These are phyloP conservation scores for Camellia sinensis DNA, from an alignment of 148 eudicot species.

Conservation along the genomic window DNA sequence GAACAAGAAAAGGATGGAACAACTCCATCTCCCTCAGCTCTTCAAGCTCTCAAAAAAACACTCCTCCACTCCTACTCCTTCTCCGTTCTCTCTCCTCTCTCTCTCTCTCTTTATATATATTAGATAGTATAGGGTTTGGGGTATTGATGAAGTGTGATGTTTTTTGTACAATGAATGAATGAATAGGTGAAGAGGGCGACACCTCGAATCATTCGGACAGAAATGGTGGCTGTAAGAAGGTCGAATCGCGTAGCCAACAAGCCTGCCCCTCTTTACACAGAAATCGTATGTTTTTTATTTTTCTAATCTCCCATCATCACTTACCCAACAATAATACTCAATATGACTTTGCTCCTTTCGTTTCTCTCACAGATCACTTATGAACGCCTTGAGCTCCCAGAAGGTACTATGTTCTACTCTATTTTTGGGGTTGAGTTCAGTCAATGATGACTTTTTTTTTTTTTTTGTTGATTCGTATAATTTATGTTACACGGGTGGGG, in stretches of 20 bases:
- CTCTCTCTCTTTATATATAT: conserved; percentile 12
- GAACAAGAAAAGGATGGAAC: conserved; percentile 65
- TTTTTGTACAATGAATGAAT: conserved; percentile 13
- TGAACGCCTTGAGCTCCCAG: conserved; percentile 25
- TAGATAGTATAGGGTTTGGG: background rate
- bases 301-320: background rate
- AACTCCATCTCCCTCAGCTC: conserved; percentile 64
- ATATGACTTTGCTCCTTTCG: background rate
- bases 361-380: conserved; percentile 21
- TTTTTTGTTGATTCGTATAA: background rate
- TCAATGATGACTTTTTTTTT: background rate
- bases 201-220: conserved; percentile 46
- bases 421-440: background rate
- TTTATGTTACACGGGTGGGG: background rate
- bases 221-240: conserved; percentile 64
- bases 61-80: conserved; percentile 50
- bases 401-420: conserved; percentile 20
- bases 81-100: conserved; percentile 41
- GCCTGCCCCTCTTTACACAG: conserved; percentile 60
- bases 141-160: background rate
- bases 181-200: conserved; percentile 54
- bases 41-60: conserved; percentile 45
- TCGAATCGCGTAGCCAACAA: conserved; percentile 63
- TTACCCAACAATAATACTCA: background rate
- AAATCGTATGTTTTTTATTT: conserved; percentile 32